Conservation (phyloP, 371 early-diverging fungal species). For the Batrachochytrium dendrobatidis region DNA sequence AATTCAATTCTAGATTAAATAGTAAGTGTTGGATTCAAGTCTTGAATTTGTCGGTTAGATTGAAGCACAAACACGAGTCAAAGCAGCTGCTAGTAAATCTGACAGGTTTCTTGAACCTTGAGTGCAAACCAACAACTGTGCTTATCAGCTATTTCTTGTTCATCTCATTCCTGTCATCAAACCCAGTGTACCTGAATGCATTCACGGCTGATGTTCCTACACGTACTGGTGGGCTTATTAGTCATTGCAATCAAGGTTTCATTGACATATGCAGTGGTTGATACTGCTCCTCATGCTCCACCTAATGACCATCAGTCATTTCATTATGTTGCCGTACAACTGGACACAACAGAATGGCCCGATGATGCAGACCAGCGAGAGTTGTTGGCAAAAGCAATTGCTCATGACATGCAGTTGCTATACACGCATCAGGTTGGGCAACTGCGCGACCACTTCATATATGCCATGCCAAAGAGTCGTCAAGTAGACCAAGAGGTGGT, state of each 20-base stretch:
- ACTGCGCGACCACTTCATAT: slow-evolving; percentile 53
- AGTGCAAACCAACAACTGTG: too few species aligned
- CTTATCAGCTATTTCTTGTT: too few species aligned
- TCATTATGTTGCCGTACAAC: slow-evolving; percentile 35
- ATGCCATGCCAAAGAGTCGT: slow-evolving; percentile 36
- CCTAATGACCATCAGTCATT: slow-evolving; percentile 24
- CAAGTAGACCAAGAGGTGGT: too few species aligned
- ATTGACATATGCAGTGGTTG: not conserved
- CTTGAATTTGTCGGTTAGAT: too few species aligned
- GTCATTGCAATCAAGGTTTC: not conserved
- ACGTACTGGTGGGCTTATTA: not conserved
- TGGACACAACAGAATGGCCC: slow-evolving; percentile 7
- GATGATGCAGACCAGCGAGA: slow-evolving; percentile 4
- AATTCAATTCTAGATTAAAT: too few species aligned
- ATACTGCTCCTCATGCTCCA: not conserved
- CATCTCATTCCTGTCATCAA: too few species aligned
- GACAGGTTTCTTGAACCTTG: too few species aligned
- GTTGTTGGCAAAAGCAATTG: slow-evolving; percentile 15
- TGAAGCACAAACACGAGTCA: too few species aligned
- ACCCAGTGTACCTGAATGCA: too few species aligned
- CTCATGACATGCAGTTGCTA: slow-evolving; percentile 31
- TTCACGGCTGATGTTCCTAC: not conserved
- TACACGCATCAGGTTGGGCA: slow-evolving; percentile 64
- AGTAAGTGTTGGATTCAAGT: too few species aligned
- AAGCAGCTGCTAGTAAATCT: too few species aligned